Base-by-base conservation (phyloP, 2,329 filamentous ascomycete species). In the Thermochaetoides dissita region DNA sequence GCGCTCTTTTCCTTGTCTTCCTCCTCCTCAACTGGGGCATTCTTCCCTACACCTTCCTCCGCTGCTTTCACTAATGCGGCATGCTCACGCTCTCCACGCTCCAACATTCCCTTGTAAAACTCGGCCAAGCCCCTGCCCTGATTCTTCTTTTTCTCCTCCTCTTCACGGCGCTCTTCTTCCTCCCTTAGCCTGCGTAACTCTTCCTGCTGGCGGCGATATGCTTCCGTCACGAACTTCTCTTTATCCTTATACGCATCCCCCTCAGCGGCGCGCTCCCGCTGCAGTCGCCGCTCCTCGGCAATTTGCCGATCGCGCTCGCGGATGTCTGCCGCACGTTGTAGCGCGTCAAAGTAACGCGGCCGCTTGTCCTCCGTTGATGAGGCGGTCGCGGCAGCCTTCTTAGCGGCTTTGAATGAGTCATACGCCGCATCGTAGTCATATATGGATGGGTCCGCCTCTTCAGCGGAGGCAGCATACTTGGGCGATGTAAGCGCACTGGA, bases 381-480 rank as follows among this genome's bases (percentile, higher is more conserved):
- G 51, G 88, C 83, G 63, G 85, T 86, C 11, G 84, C 80, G 2
- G 72, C 73, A 57, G 41, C 67, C 2, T 63, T 63, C 45, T 71
- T 71, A 51, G 75, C 72, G 45, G 77, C 70, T 10, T 84, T 81
- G 34, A 89, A 67, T 1, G 80, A 81, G 52, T 89, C 84, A 63
- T 86, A 88, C 17, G 85, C 82, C 2, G 72, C 73, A 58, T 93
- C 85, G 63, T 91, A 93, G 62, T 91, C 84, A 66, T 88, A 91
- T 51, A 91, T 79, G 38, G 76, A 79, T 1, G 82, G 66, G 53
- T 91, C 84, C 7, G 81, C 57, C 45, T 75, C 69, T 47, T 77
- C 68, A 2, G 82, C 83, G 10, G 75, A 74, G 48, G 78, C 68
- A 33, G 75, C 72, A 51, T 81, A 70, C 51, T 73, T 76, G 41